Conservation (phyloP, 805 yeast species). For the Tetrapisispora pingtungensis region DNA sequence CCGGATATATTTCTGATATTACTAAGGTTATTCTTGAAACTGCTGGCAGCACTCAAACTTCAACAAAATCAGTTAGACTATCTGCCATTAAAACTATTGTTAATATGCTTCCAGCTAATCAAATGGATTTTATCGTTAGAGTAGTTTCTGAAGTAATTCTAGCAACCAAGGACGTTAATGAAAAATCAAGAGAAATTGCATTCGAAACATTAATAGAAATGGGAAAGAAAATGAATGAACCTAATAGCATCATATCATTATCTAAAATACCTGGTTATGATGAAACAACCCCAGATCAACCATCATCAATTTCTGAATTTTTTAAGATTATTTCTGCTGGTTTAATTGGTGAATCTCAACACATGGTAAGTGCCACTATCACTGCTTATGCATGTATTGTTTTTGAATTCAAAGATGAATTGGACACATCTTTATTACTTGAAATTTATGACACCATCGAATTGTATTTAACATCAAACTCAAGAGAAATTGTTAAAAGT, state of each 20-base stretch:
- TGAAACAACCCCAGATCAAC: constrained; percentile 44
- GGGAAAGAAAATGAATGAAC: constrained; percentile 65
- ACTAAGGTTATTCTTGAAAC: constrained; percentile 50
- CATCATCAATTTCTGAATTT: constrained; percentile 67
- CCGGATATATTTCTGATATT: constrained; percentile 45
- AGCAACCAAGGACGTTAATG: constrained; percentile 86
- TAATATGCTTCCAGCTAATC: constrained; percentile 50
- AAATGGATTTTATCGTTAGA: constrained; percentile 70
- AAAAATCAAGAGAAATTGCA: constrained; percentile 76
- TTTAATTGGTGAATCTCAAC: constrained; percentile 84
- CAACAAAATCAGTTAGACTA: constrained; percentile 76
- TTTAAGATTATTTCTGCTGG: constrained; percentile 95
- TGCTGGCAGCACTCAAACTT: constrained; percentile 47
- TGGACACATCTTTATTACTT: constrained; percentile 48
- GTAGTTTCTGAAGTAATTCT: constrained; percentile 80
- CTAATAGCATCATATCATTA: constrained; percentile 59
- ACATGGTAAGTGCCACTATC: constrained; percentile 94
- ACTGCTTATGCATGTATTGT: constrained; percentile 81
- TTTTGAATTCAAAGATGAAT: constrained; percentile 67
- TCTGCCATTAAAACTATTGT: constrained; percentile 54
- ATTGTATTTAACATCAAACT: constrained; percentile 79
- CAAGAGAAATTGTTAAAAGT: constrained; percentile 87
- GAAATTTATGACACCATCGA: constrained; percentile 84
- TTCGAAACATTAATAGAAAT: constrained; percentile 65
- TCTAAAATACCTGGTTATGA: constrained; percentile 60